A percentile compares a stretch with the other conserved stretches of the same genome.
These are phyloP conservation scores for Claviceps fusiformis DNA, from an alignment of 2,329 filamentous ascomycete species.

Conservation along the genomic window DNA sequence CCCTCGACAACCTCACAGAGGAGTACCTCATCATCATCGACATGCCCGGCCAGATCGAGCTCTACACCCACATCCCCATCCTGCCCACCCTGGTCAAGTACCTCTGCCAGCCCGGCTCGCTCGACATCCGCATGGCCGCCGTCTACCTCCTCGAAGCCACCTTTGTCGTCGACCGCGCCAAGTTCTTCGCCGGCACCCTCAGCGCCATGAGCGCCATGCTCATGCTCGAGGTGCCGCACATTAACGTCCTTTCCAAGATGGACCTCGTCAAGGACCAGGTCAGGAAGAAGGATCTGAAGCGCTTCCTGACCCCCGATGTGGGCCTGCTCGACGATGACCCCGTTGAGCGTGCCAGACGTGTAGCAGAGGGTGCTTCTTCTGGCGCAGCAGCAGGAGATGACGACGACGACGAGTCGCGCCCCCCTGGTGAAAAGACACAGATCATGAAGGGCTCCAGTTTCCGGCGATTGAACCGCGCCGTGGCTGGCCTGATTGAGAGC, in stretches of 20 bases:
- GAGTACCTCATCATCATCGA: constrained; percentile 97
- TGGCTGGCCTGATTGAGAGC: constrained; percentile 84
- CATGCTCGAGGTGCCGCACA: constrained; percentile 91
- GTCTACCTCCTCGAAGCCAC: constrained; percentile 91
- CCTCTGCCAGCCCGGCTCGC: constrained; percentile 60
- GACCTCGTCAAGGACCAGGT: constrained; percentile 87
- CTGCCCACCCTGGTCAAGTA: constrained; percentile 73
- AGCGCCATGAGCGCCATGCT: constrained; percentile 99
- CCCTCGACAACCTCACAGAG: constrained; percentile 73
- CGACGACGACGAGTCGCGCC: constrained; percentile 37
- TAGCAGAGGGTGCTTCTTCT: constrained; percentile 24
- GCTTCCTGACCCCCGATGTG: constrained; percentile 78
- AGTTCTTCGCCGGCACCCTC: constrained; percentile 92
- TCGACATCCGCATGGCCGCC: constrained; percentile 87
- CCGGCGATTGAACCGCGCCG: constrained; percentile 69
- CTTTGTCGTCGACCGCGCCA: constrained; percentile 88
- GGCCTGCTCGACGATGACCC: constrained; percentile 71
- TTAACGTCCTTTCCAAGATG: constrained; percentile 97
- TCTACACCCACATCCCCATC: constrained; percentile 94
- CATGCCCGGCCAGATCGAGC: constrained; percentile 97
- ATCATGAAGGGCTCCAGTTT: constrained; percentile 75
- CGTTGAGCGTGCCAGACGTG: constrained; percentile 30
- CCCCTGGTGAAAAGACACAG: constrained; percentile 52
- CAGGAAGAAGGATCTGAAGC: constrained; percentile 73
- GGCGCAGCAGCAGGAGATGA: constrained; percentile 26